These are phyloP conservation scores for Penicillium cinerascens DNA, from an alignment of 495 filamentous ascomycete genomes.

Conservation along the genomic window DNA sequence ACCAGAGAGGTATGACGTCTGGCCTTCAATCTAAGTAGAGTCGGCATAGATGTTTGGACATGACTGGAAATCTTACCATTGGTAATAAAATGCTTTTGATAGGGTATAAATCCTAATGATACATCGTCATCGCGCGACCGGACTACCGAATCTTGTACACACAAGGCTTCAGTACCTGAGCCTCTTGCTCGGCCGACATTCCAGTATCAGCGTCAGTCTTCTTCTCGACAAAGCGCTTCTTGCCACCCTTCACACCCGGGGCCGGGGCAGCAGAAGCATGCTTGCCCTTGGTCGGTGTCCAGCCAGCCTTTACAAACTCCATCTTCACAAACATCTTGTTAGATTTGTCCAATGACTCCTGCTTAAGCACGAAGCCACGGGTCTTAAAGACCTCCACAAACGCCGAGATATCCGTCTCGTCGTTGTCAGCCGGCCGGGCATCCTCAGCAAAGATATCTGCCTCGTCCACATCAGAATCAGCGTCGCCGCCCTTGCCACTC, in stretches of 20 bases:
- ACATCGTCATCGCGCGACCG: neutral
- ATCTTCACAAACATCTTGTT: slow-evolving; percentile 99
- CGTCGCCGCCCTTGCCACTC: slow-evolving; percentile 26
- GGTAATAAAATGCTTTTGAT: neutral
- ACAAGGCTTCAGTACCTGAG: slow-evolving; percentile 85
- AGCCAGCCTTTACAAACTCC: slow-evolving; percentile 78
- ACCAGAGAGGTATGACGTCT: neutral
- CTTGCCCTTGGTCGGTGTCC: slow-evolving; percentile 65
- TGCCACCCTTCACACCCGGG: slow-evolving; percentile 44
- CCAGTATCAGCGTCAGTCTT: slow-evolving; percentile 52
- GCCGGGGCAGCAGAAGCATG: slow-evolving; percentile 46
- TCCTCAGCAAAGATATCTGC: slow-evolving; percentile 48
- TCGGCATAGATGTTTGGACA: neutral
- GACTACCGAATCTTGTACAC: slow-evolving; percentile 85
- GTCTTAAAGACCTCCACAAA: slow-evolving; percentile 79
- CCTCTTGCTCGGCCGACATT: slow-evolving; percentile 52
- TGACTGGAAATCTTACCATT: neutral
- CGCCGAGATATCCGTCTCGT: slow-evolving; percentile 80
- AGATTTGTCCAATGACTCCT: slow-evolving; percentile 64
- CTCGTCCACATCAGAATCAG: slow-evolving; percentile 42
- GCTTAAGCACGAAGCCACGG: slow-evolving; percentile 71
- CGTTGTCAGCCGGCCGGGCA: slow-evolving; percentile 34
- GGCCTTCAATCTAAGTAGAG: neutral
- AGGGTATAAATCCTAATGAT: neutral
- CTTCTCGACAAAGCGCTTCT: slow-evolving; percentile 59